Conservation (phyloP, 257 asterid species). For the Gentiana macrophylla region DNA sequence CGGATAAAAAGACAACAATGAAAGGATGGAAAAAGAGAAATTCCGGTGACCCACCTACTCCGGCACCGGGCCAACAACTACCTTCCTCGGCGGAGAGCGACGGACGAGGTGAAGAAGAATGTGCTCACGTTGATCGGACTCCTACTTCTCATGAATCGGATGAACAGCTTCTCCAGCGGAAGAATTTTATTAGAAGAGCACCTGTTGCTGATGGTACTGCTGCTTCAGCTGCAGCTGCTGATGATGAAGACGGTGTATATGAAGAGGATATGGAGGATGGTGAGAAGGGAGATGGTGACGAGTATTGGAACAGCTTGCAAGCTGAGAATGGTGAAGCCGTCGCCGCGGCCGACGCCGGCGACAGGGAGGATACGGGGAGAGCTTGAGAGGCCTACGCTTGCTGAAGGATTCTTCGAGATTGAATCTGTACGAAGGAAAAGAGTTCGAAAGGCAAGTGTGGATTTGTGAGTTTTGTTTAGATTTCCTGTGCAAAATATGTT, state of each 20-base stretch:
- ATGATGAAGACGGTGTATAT: neutral
- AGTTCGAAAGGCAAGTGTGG: slow-evolving; percentile 9
- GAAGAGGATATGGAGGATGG: slow-evolving; percentile 7
- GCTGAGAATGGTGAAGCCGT: slow-evolving; percentile 1
- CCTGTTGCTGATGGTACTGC: too few species aligned
- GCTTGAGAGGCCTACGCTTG: slow-evolving; percentile 14
- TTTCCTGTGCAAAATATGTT: neutral
- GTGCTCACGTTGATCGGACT: too few species aligned
- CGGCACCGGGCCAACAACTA: too few species aligned
- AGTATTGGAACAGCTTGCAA: neutral
- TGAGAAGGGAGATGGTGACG: slow-evolving; percentile 1
- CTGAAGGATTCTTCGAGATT: slow-evolving; percentile 25
- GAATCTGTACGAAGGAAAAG: slow-evolving; percentile 21
- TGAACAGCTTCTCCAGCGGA: too few species aligned
- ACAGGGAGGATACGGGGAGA: slow-evolving; percentile 8
- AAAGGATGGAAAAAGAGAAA: slow-evolving; percentile 1
- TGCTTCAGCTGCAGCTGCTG: neutral
- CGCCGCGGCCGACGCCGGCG: neutral
- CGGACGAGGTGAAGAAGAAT: too few species aligned
- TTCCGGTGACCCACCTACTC: neutral
- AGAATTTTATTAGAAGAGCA: too few species aligned
- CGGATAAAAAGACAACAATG: neutral
- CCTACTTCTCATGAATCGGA: too few species aligned
- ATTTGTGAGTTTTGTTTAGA: neutral
- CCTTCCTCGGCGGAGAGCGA: too few species aligned